Conservation (phyloP, 345 rosid genomes). For the Hypericum androsaemum region DNA sequence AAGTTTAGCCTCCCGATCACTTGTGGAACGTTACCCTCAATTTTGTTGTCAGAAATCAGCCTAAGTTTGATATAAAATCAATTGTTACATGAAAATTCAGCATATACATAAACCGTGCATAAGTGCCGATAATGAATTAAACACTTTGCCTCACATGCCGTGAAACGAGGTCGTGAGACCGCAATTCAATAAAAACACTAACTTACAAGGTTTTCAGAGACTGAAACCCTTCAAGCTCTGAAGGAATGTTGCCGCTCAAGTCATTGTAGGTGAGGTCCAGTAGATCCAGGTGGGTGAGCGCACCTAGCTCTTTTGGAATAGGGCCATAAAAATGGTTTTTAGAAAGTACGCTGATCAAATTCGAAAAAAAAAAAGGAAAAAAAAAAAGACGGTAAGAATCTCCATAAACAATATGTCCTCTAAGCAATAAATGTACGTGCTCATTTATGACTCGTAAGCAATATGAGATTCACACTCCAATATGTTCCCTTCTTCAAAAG, state of each 20-base stretch:
- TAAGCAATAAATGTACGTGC: constrained; percentile 2
- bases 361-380: constrained; percentile 6
- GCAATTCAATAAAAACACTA: neutral
- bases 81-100: neutral
- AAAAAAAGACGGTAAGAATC: constrained; percentile 3
- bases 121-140: too few species aligned
- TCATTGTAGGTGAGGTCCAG: constrained; percentile 68
- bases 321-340: constrained; percentile 51
- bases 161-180: neutral
- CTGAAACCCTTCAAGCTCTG: constrained; percentile 30
- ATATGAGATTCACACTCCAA: too few species aligned
- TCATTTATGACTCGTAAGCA: too few species aligned
- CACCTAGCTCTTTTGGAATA: constrained; percentile 62
- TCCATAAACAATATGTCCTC: neutral
- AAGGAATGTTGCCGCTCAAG: constrained; percentile 59
- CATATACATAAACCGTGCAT: too few species aligned
- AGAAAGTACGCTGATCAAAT: constrained; percentile 33
- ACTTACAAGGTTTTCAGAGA: constrained; percentile 70
- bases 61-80: constrained; percentile 25
- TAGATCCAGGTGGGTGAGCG: constrained; percentile 39
- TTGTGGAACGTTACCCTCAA: constrained; percentile 40
- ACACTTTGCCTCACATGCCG: too few species aligned
- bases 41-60: constrained; percentile 62
- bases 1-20: constrained; percentile 44
- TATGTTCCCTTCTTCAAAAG: too few species aligned